Base-by-base conservation (phyloP, 2,329 filamentous ascomycete genomes). In the Verruconis gallopava region DNA sequence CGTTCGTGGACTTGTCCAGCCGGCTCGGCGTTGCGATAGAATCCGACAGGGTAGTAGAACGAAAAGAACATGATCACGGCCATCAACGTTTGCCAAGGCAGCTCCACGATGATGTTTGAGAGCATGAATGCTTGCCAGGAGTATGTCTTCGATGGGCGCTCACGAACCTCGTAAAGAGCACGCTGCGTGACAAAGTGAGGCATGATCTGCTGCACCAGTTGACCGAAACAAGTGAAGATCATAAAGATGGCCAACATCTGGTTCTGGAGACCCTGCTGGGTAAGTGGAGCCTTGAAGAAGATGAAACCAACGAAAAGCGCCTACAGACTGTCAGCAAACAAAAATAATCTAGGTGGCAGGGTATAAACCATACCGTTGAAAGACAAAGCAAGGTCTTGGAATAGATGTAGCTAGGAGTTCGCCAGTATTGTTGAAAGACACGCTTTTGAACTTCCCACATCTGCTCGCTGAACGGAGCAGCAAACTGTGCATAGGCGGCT, bases 371-470 rank as follows among this genome's bases (percentile, higher is more conserved):
- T 46, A 19, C 45, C 13, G 71, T 70, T 13, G 77, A 61, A 18
- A 72, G 63, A 55, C 79, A 85, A 14, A 93, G 76, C 1, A 71
- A 65, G 0, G 70, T 57, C 68, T 93, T 93, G 53, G 82, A 79
- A 66, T 89, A 93, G 59, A 94, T 88, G 66, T 93, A 93, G 4
- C 78, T 73, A 0, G 86, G 86, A 0, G 79, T 88, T 46, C 86
- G 81, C 85, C 86, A 93, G 71, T 91, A 93, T 59, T 93, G 85
- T 55, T 88, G 75, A 67, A 91, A 91, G 19, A 91, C 81, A 53
- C 86, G 84, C 49, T 72, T 58, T 14, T 75, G 71, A 44, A 85
- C 82, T 54, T 79, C 70, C 43, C 62, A 64, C 33, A 89, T 64
- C 59, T 94, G 86, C 5, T 66, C 54, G 32, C 50, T 53, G 55